These are phyloP conservation scores for Neurospora sp. DNA, from an alignment of 2,329 filamentous ascomycete genomes.

Conservation along the genomic window DNA sequence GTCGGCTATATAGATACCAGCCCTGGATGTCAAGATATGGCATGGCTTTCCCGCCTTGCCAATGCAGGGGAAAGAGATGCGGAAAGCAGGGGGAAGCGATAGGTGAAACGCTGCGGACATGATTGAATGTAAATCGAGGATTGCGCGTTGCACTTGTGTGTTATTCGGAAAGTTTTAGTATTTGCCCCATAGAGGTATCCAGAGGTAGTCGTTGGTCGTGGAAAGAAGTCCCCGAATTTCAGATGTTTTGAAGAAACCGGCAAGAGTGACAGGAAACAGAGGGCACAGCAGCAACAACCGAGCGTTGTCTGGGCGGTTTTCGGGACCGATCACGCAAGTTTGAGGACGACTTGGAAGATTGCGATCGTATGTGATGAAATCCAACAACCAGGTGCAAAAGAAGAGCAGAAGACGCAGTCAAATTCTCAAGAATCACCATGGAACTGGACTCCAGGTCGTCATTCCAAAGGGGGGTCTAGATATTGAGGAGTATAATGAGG, in stretches of 20 bases:
- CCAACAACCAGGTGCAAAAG: background rate
- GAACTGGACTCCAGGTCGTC: background rate
- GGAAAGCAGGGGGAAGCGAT: background rate
- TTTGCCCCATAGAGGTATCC: background rate
- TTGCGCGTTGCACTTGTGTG: background rate
- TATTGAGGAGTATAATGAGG: background rate
- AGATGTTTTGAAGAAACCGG: background rate
- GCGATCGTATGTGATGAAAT: background rate
- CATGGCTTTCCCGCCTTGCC: background rate
- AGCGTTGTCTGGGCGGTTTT: background rate
- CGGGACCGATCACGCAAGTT: background rate
- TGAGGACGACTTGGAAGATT: background rate
- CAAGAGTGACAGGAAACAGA: background rate
- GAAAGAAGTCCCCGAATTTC: background rate
- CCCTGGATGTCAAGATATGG: background rate
- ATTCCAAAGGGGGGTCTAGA: background rate
- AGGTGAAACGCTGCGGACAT: background rate
- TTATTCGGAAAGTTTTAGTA: background rate
- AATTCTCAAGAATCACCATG: background rate
- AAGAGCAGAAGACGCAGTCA: background rate
- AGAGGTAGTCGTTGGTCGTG: background rate
- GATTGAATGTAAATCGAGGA: background rate
- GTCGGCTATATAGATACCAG: background rate
- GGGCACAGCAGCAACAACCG: background rate
- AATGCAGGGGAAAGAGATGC: background rate